Base-by-base conservation (phyloP, 176 grass and related monocot genomes). In the Musa beccarii region DNA sequence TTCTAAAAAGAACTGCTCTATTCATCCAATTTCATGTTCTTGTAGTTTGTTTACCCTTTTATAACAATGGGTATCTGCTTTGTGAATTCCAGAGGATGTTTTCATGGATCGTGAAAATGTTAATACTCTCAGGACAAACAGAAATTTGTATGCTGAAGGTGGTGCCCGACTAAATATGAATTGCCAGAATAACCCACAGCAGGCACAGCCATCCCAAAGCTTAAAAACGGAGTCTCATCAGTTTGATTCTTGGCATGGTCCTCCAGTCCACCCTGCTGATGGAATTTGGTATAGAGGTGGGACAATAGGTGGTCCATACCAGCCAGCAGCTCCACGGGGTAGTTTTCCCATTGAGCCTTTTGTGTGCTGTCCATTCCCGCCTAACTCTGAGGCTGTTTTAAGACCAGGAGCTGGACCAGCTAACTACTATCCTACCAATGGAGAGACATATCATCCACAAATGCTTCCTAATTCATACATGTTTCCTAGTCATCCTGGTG, bases 171-270 rank as follows among this genome's bases (percentile, higher is more conserved):
- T 66, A 20, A 54, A 71, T 28, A 55, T 63, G 66, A 84, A 19
- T 69, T 83, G 80, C 63, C 85, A 84, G 73, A 80, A 63, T 57
- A 79, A 88, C 75, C 75, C 53, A 62, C 82, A 79, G 28, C 82
- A 78, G 53, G 79, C 84, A 62, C 89, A 84, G 20, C 84, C 78
- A 28, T 83, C 85, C 49, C 68, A 76, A 14, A 83, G 73, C 65
- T 59, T 76, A 69, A 82, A 75, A 26, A 75, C 76, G 75, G 28
- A 75, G 21, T 63, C 75, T 74, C 74, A 52, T 19, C 82, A 91
- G 50, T 94, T 86, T 79, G 95, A 99, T 80, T 85, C 95, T 78
- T 94, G 88, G 91, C 83, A 17, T 77, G 55, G 78, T 22, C 81
- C 88, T 83, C 79, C 89, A 71, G 75, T 86, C 55, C 88, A 89